Evolutionary conservation across 1,284 basidiomycete species (phyloP).

Genomic region (Papiliotrema fonsecae): DNA sequence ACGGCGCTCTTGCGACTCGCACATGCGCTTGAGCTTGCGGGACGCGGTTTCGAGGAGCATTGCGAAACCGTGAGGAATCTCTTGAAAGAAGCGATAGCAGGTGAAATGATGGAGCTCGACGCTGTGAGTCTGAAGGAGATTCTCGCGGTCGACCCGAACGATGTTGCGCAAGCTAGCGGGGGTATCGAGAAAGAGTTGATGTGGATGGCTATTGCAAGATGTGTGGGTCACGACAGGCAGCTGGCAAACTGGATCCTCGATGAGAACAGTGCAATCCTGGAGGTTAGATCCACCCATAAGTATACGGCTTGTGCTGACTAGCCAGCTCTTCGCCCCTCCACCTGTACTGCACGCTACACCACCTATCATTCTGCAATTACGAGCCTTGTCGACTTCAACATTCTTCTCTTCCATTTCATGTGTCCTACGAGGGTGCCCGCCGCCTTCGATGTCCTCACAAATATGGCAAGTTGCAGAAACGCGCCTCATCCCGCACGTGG

Average conservation of each 20-base stretch:
- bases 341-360: slow-evolving; percentile 33
- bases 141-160: background rate
- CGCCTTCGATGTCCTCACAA: slow-evolving; percentile 6
- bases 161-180: slow-evolving; percentile 9
- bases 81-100: slow-evolving; percentile 22
- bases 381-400: slow-evolving; percentile 14
- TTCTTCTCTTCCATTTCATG: slow-evolving; percentile 22
- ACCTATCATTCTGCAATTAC: slow-evolving; percentile 20
- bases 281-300: slow-evolving; percentile 15
- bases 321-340: slow-evolving; percentile 28
- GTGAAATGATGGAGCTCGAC: slow-evolving; percentile 27
- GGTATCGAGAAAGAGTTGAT: slow-evolving; percentile 34
- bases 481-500: slow-evolving; percentile 11
- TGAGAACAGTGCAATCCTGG: slow-evolving; percentile 11
- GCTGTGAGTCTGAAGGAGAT: slow-evolving; percentile 11
- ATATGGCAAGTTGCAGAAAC: slow-evolving; percentile 12
- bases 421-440: slow-evolving; percentile 9
- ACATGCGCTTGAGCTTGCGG: slow-evolving; percentile 22
- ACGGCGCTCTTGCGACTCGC: slow-evolving; percentile 27
- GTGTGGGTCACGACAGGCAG: slow-evolving; percentile 11
- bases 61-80: slow-evolving; percentile 16
- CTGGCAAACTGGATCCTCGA: slow-evolving; percentile 29
- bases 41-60: slow-evolving; percentile 19
- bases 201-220: slow-evolving; percentile 30
- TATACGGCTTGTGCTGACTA: background rate